Evolutionary conservation across 305 asterid genomes (phyloP).

Genomic region (Fraxinus velutina): DNA sequence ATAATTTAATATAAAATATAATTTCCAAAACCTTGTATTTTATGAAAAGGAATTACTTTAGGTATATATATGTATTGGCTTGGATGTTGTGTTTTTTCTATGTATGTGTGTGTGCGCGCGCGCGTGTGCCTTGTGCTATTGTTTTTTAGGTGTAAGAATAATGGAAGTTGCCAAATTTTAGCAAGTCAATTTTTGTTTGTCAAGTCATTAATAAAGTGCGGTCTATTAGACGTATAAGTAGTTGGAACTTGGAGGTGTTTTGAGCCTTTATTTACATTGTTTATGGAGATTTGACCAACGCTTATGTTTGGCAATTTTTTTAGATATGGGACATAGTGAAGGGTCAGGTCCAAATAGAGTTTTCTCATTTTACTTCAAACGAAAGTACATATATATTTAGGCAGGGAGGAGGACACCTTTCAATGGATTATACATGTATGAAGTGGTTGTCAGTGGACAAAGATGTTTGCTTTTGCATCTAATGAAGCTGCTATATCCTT

Average conservation of each 20-base stretch:
- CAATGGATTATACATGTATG: slow-evolving; percentile 94
- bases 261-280: not conserved
- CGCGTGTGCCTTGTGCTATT: no score
- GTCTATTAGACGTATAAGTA: not conserved
- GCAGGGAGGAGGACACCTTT: slow-evolving; percentile 68
- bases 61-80: no score
- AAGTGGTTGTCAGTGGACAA: slow-evolving; percentile 70
- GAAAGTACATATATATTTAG: slow-evolving; percentile 43
- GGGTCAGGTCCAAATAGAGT: slow-evolving; percentile 81
- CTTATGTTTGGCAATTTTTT: slow-evolving; percentile 17
- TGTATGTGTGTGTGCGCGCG: no score
- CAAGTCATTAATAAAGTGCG: no score
- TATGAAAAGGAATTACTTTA: no score
- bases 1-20: no score
- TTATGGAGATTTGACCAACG: not conserved
- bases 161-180: no score
- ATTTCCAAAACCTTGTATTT: no score
- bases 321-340: slow-evolving; percentile 94
- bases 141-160: no score
- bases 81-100: no score
- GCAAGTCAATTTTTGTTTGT: no score
- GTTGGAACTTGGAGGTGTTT: not conserved
- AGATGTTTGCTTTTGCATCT: slow-evolving; percentile 43
- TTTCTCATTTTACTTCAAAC: slow-evolving; percentile 59
- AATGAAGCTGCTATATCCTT: not conserved